These are phyloP conservation scores for Chamaenerion angustifolium DNA, from an alignment of 345 rosid species.

Conservation along the genomic window DNA sequence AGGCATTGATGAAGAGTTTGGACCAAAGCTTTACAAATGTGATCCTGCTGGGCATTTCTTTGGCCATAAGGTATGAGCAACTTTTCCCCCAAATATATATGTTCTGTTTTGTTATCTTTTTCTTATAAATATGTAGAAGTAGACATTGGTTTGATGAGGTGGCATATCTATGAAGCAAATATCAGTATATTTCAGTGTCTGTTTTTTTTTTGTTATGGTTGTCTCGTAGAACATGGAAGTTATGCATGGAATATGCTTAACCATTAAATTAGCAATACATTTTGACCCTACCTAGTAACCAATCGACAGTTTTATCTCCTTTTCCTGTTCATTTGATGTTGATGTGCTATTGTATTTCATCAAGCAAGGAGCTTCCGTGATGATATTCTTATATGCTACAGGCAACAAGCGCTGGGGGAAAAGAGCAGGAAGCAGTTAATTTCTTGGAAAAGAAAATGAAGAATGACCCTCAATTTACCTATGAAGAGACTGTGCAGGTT, in stretches of 20 bases:
- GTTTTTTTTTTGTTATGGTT: too few species aligned
- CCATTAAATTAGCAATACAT: too few species aligned
- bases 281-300: too few species aligned
- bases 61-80: slow-evolving; percentile 73
- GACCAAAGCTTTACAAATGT: slow-evolving; percentile 87
- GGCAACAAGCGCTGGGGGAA: slow-evolving; percentile 98
- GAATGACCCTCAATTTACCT: slow-evolving; percentile 73
- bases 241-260: too few species aligned
- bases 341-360: too few species aligned
- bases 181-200: too few species aligned
- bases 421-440: slow-evolving; percentile 97
- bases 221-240: too few species aligned
- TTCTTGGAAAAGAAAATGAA: slow-evolving; percentile 99
- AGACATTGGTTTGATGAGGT: too few species aligned
- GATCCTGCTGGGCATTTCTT: slow-evolving; percentile 98
- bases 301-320: too few species aligned
- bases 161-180: too few species aligned
- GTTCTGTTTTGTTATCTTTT: not conserved
- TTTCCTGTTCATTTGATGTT: too few species aligned
- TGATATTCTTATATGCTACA: slow-evolving; percentile 15
- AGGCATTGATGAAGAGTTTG: slow-evolving; percentile 92
- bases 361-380: not conserved
- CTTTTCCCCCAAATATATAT: not conserved
- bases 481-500: slow-evolving; percentile 96
- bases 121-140: not conserved